These are phyloP conservation scores for Picochlorum costavermella DNA, from an alignment of 139 green algal genomes.

Conservation along the genomic window DNA sequence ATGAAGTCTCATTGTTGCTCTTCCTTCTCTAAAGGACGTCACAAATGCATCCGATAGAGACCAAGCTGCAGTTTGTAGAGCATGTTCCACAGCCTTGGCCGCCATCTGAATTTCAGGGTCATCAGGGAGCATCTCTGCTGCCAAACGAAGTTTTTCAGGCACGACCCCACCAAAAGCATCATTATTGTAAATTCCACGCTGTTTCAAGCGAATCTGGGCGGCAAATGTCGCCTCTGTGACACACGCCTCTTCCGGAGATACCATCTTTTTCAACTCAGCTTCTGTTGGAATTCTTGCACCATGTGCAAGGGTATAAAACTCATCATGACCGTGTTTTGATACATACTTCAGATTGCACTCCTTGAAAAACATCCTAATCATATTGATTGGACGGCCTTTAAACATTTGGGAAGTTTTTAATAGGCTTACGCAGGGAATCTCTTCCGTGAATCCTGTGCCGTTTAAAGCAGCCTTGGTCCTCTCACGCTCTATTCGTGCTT, in stretches of 20 bases:
- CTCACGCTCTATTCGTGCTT: neutral
- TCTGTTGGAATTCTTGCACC: constrained; percentile 26
- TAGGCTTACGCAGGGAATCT: neutral
- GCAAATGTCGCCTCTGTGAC: constrained; percentile 5
- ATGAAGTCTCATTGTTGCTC: constrained; percentile 22
- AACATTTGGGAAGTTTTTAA: constrained; percentile 3
- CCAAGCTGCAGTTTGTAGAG: constrained; percentile 41
- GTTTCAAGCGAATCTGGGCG: neutral
- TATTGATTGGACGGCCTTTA: constrained; percentile 17
- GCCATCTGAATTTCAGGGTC: constrained; percentile 15
- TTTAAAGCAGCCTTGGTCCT: neutral
- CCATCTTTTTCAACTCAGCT: constrained; percentile 24
- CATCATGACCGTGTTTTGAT: constrained; percentile 4
- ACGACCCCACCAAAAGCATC: constrained; percentile 1
- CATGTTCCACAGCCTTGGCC: constrained; percentile 14
- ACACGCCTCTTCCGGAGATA: constrained; percentile 11
- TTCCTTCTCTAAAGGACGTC: constrained; percentile 29
- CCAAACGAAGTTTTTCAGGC: constrained; percentile 34
- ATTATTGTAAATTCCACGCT: constrained; percentile 1
- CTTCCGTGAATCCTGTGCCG: neutral
- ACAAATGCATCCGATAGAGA: constrained; percentile 51
- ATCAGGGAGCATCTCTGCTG: constrained; percentile 45
- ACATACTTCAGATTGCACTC: constrained; percentile 27
- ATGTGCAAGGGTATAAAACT: constrained; percentile 18
- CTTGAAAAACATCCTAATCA: constrained; percentile 36